Evolutionary conservation across 805 yeast genomes (phyloP).

Genomic region (Yamadazyma ubonensis): DNA sequence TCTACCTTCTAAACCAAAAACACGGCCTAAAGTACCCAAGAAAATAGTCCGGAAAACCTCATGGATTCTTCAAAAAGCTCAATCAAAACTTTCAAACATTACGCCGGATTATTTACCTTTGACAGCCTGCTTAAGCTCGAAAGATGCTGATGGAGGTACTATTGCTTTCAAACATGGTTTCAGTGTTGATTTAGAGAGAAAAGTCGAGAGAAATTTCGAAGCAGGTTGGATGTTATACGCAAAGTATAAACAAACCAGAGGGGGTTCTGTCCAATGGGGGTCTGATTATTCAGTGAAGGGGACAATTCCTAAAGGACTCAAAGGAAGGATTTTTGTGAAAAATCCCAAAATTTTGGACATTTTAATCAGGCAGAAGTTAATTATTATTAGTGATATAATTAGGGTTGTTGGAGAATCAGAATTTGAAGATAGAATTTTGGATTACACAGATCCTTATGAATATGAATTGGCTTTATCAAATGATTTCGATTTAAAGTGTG

Average conservation of each 20-base stretch:
- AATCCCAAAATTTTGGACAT: constrained; percentile 7
- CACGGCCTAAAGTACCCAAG: constrained; percentile 1
- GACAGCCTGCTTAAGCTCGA: constrained; percentile 17
- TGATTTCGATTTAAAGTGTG: constrained; percentile 4
- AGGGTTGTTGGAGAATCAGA: not conserved
- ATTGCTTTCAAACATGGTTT: constrained; percentile 12
- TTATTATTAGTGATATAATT: constrained; percentile 2
- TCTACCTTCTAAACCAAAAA: constrained; percentile 2
- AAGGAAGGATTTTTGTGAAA: constrained; percentile 14
- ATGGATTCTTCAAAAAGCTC: constrained; percentile 13
- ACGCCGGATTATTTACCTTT: constrained; percentile 16
- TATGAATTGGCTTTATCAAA: constrained; percentile 11
- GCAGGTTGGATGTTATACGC: constrained; percentile 8
- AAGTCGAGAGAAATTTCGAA: constrained; percentile 6
- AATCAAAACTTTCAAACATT: not conserved
- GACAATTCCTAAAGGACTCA: constrained; percentile 11
- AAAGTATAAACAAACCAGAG: constrained; percentile 3
- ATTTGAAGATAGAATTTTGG: constrained; percentile 1
- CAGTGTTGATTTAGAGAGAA: constrained; percentile 2
- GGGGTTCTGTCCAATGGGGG: constrained; percentile 5
- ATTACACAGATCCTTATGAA: constrained; percentile 7
- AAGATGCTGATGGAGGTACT: constrained; percentile 17
- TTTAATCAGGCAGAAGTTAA: constrained; percentile 3
- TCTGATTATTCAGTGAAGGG: constrained; percentile 10
- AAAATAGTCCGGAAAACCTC: not conserved